Base-by-base conservation (phyloP, 2,329 filamentous ascomycete species). In the Fusarium sp. region DNA sequence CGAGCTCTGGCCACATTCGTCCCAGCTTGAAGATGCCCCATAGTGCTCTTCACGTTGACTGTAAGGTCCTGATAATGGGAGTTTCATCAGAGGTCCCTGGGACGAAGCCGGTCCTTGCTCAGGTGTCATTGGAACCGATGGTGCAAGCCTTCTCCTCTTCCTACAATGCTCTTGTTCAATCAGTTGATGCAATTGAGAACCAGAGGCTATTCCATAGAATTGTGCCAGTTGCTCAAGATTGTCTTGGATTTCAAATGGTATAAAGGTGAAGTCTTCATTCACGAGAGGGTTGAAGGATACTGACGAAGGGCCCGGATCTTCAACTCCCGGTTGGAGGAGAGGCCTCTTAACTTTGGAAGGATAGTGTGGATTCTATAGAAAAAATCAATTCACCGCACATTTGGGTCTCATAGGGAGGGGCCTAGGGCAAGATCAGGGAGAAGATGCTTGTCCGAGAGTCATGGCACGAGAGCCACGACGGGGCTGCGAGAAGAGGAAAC, bases 331-430 rank as follows among this genome's bases (percentile, higher is more conserved):
- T 55, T 76, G 72, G 61, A 76, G 63, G 72, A 75, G 76, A 73
- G 79, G 69, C 60, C 80, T 75, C 73, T 80, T 81, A 61, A 73
- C 70, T 62, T 74, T 76, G 58, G 78, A 72, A 65, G 75, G 59
- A 60, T 76, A 72, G 66, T 78, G 75, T 61, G 75, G 67, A 73
- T 81, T 78, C 80, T 82, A 75, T 77, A 68, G 45, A 72, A 65
- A 75, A 78, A 61, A 81, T 85, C 78, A 85, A 82, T 81, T 80
- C 76, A 82, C 80, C 78, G 80, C 78, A 79, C 78, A 79, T 81
- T 79, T 77, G 63, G 71, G 72, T 75, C 65, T 74, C 61, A 57
- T 61, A 73, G 70, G 67, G 66, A 72, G 61, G 73, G 68, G 57
- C 50, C 48, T 70, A 70, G 73, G 70, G 74, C 76, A 71, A 75